phyloP scores from a whole-genome alignment of 1,284 basidiomycete species.

The Cutaneotrichosporon dermatis region DNA sequence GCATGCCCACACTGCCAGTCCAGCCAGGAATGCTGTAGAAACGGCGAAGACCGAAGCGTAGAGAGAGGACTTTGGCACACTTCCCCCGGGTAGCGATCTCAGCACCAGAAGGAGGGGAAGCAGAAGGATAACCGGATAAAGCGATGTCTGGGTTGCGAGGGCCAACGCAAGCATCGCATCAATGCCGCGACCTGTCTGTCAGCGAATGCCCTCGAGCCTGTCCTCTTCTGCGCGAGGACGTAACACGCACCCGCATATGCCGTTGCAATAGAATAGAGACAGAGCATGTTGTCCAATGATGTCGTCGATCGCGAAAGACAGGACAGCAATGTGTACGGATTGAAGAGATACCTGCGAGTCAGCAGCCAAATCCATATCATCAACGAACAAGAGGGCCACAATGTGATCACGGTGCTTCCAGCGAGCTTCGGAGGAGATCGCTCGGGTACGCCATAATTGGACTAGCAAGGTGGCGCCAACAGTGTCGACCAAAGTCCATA shows the following conservation, averaged over 20 bases:
- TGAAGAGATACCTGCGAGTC: constrained; percentile 68
- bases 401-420: constrained; percentile 4
- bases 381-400: constrained; percentile 60
- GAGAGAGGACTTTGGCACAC: not conserved
- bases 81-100: not conserved
- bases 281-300: constrained; percentile 67
- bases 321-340: constrained; percentile 78
- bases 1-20: constrained; percentile 21
- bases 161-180: constrained; percentile 63
- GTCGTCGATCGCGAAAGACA: constrained; percentile 75
- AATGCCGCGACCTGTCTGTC: constrained; percentile 52
- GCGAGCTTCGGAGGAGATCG: no score
- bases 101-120: constrained; percentile 59
- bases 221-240: no score
- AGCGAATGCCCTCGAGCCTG: no score
- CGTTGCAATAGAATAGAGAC: constrained; percentile 65
- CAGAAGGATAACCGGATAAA: constrained; percentile 66
- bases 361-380: not conserved
- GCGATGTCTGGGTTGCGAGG: constrained; percentile 63
- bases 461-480: constrained; percentile 61
- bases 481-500: constrained; percentile 70
- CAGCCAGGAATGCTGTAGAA: not conserved
- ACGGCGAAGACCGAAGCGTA: constrained; percentile 19
- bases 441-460: constrained; percentile 12
- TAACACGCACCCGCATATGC: constrained; percentile 59